These are phyloP conservation scores for Penicillium sumatraense DNA, from an alignment of 2,329 filamentous ascomycete species.

Conservation along the genomic window DNA sequence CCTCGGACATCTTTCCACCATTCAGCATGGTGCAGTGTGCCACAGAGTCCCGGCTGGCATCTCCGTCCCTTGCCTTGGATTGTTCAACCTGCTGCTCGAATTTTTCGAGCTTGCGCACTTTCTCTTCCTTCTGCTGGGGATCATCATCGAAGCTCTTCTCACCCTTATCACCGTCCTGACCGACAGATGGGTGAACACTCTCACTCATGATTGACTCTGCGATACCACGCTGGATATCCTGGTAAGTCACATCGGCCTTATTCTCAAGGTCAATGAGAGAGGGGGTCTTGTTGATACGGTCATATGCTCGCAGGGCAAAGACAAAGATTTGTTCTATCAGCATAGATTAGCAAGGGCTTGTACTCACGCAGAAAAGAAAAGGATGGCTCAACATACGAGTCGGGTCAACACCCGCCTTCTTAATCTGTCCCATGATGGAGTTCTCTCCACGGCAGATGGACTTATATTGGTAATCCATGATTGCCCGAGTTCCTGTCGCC, in stretches of 20 bases:
- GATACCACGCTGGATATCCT: slow-evolving; percentile 83
- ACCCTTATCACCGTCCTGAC: slow-evolving; percentile 51
- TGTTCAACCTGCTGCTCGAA: slow-evolving; percentile 47
- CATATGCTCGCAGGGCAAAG: slow-evolving; percentile 92
- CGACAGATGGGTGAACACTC: slow-evolving; percentile 62
- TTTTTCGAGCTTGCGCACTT: slow-evolving; percentile 23
- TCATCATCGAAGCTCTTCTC: slow-evolving; percentile 44
- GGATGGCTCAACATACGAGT: slow-evolving; percentile 47
- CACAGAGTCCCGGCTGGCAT: slow-evolving; percentile 56
- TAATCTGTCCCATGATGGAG: slow-evolving; percentile 83
- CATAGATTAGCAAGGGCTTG: too few species aligned
- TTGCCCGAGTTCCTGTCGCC: slow-evolving; percentile 84
- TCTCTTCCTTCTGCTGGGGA: slow-evolving; percentile 41
- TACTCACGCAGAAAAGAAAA: too few species aligned
- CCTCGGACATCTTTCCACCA: slow-evolving; percentile 66
- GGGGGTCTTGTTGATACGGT: slow-evolving; percentile 83
- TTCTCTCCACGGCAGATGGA: slow-evolving; percentile 90
- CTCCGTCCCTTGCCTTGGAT: slow-evolving; percentile 26
- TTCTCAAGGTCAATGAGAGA: slow-evolving; percentile 76
- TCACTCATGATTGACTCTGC: slow-evolving; percentile 85
- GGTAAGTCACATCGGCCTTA: slow-evolving; percentile 79
- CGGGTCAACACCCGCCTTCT: slow-evolving; percentile 75
- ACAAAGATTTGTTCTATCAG: slow-evolving; percentile 86
- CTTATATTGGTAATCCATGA: slow-evolving; percentile 99
- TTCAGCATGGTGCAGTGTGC: slow-evolving; percentile 84